These are phyloP conservation scores for Myriosclerotinia scirpicola DNA, from an alignment of 2,329 filamentous ascomycete species.

Conservation along the genomic window DNA sequence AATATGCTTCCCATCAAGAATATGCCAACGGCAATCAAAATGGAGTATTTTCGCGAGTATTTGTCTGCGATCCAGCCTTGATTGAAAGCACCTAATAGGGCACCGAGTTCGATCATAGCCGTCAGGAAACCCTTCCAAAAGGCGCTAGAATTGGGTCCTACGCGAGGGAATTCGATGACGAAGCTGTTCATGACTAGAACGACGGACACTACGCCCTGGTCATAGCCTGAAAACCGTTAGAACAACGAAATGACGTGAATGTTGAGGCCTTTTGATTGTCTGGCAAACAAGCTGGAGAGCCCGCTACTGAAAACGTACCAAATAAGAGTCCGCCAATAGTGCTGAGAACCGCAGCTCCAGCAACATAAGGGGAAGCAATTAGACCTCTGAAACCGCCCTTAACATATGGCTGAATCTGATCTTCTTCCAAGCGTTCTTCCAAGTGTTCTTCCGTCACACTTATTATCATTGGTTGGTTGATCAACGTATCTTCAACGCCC, in stretches of 20 bases:
- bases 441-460: not conserved
- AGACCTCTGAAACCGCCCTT: conserved; percentile 10
- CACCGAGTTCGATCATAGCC: conserved; percentile 45
- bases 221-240: conserved; percentile 44
- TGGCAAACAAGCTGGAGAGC: not conserved
- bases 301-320: not conserved
- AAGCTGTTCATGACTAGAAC: conserved; percentile 49
- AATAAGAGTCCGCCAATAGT: conserved; percentile 17
- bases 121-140: conserved; percentile 22
- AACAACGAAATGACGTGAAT: not conserved
- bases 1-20: conserved; percentile 53
- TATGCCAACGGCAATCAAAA: conserved; percentile 51
- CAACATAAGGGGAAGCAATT: conserved; percentile 17
- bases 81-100: conserved; percentile 37
- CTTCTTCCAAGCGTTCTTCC: conserved; percentile 10
- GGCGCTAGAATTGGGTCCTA: conserved; percentile 18
- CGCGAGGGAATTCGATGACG: conserved; percentile 40
- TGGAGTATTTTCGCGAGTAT: conserved; percentile 53
- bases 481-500: not conserved
- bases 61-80: conserved; percentile 46
- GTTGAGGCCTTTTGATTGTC: not conserved
- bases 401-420: conserved; percentile 3
- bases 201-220: conserved; percentile 48
- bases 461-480: not conserved
- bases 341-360: conserved; percentile 11